These are phyloP conservation scores for Umbelopsis ramanniana DNA, from an alignment of 192 early-diverging fungal species.

Conservation along the genomic window DNA sequence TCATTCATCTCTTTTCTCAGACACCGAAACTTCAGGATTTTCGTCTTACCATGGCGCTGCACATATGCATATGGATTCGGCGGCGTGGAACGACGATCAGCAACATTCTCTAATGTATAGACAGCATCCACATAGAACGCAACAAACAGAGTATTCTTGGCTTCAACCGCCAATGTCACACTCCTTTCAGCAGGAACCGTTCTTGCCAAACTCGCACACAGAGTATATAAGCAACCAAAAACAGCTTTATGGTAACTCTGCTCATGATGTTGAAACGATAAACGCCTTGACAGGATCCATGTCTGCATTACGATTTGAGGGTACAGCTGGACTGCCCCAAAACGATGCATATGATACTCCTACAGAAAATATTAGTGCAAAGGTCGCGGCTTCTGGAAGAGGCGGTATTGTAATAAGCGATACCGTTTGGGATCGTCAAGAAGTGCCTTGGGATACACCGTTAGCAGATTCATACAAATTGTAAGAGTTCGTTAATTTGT, in stretches of 20 bases:
- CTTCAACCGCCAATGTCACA: neutral
- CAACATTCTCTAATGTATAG: neutral
- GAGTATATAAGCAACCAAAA: neutral
- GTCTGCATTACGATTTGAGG: slow-evolving; percentile 7
- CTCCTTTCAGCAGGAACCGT: neutral
- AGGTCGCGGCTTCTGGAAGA: neutral
- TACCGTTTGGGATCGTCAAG: slow-evolving; percentile 12
- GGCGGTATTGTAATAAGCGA: slow-evolving; percentile 7
- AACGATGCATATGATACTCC: neutral
- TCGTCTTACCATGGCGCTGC: neutral
- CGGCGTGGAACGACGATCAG: neutral
- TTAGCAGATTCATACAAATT: neutral
- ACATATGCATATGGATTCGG: neutral
- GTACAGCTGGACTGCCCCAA: slow-evolving; percentile 12
- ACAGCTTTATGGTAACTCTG: neutral
- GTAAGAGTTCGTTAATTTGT: slow-evolving; percentile 17
- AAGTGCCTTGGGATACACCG: neutral
- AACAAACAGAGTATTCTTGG: neutral
- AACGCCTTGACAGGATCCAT: neutral
- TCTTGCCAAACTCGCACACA: neutral
- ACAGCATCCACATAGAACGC: slow-evolving; percentile 5
- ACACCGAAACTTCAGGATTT: neutral
- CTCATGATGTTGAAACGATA: neutral
- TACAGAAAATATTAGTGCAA: neutral
- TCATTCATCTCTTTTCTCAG: neutral